phyloP scores from a whole-genome alignment of 345 rosid species.

The Linum trigynum region DNA sequence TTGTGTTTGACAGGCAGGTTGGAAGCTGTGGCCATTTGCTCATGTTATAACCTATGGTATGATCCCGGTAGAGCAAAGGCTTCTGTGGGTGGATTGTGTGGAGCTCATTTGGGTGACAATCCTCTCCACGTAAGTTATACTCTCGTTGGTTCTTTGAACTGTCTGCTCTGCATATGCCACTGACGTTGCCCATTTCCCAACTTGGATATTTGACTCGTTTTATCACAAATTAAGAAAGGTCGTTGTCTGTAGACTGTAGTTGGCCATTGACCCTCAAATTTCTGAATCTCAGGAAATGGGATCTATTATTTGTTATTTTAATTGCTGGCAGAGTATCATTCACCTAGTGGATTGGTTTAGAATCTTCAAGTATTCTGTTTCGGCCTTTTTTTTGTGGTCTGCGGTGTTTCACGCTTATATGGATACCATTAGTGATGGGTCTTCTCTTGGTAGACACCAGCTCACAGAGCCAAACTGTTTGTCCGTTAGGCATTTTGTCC shows the following conservation, averaged over 20 bases:
- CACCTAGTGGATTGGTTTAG: not conserved
- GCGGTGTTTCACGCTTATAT: not conserved
- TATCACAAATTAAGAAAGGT: not conserved
- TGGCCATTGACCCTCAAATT: not conserved
- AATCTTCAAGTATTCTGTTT: slow-evolving; percentile 5
- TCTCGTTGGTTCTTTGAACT: not conserved
- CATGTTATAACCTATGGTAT: slow-evolving; percentile 87
- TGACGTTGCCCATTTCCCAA: not conserved
- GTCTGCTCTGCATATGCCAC: not conserved
- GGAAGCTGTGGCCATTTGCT: slow-evolving; percentile 99
- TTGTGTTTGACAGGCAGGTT: slow-evolving; percentile 63
- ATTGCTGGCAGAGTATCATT: not conserved
- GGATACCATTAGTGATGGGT: slow-evolving; percentile 13
- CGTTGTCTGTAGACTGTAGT: not conserved
- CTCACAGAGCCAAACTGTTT: slow-evolving; percentile 4
- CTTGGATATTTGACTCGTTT: not conserved
- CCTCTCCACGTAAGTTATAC: slow-evolving; percentile 69
- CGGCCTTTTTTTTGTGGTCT: slow-evolving; percentile 1
- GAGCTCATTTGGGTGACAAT: slow-evolving; percentile 99
- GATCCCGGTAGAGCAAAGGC: slow-evolving; percentile 88
- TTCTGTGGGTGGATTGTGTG: slow-evolving; percentile 93
- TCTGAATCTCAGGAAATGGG: not conserved
- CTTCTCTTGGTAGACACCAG: not conserved
- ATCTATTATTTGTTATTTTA: not conserved
- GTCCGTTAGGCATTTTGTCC: slow-evolving; percentile 11